phyloP scores from a whole-genome alignment of 352 stramenopile species.

The Plasmopara viticola region DNA sequence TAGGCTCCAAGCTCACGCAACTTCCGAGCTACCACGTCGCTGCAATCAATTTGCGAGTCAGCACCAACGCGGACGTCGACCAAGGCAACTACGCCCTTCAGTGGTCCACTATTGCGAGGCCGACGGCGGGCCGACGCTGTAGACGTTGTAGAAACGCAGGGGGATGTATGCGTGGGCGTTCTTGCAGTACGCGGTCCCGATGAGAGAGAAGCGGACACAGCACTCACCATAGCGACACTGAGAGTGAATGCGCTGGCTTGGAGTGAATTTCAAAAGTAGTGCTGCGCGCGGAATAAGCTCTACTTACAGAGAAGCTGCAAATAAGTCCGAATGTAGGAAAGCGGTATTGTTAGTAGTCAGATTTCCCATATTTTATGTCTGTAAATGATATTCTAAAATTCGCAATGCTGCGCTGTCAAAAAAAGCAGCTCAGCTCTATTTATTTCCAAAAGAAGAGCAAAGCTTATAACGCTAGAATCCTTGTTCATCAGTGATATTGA shows the following conservation, averaged over 20 bases:
- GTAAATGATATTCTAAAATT: no score
- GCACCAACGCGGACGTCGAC: constrained; percentile 68
- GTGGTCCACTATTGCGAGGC: constrained; percentile 12
- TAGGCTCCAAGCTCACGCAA: constrained; percentile 54
- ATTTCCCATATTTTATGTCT: neutral
- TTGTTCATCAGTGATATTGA: no score
- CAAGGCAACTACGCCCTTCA: constrained; percentile 55
- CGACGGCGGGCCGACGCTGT: constrained; percentile 11
- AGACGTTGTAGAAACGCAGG: constrained; percentile 5
- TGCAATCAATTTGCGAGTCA: constrained; percentile 76
- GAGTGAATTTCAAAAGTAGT: constrained; percentile 10
- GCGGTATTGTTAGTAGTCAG: no score
- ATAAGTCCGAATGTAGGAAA: constrained; percentile 10
- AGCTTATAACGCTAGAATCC: no score
- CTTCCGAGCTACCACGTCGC: constrained; percentile 60
- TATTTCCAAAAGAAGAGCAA: no score
- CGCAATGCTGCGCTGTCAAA: no score
- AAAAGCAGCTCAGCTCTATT: no score
- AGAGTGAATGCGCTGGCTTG: neutral
- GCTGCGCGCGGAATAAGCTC: constrained; percentile 2
- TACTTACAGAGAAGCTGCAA: neutral
- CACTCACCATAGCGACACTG: constrained; percentile 35
- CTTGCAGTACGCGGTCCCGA: constrained; percentile 5
- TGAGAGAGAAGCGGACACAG: constrained; percentile 59
- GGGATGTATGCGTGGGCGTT: constrained; percentile 2